These are phyloP conservation scores for Phyllosticta citrichinensis DNA, from an alignment of 2,329 filamentous ascomycete genomes.

Conservation along the genomic window DNA sequence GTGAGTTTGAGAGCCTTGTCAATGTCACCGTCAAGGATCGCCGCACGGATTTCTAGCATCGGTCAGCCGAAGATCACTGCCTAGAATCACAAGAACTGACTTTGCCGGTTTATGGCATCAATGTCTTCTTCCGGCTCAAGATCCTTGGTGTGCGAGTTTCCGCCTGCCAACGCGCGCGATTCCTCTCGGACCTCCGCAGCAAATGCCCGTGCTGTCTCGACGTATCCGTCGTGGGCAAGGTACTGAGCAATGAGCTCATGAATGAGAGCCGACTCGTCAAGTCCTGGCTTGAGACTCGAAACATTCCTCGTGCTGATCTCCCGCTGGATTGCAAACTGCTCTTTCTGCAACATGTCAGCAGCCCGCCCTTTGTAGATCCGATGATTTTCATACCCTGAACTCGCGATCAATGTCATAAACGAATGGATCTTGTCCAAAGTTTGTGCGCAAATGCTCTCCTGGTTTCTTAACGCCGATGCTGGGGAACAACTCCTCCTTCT, in stretches of 20 bases:
- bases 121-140: conserved; percentile 67
- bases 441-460: conserved; percentile 47
- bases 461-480: conserved; percentile 58
- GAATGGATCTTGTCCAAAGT: conserved; percentile 65
- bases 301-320: conserved; percentile 53
- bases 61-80: conserved; percentile 8
- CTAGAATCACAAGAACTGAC: conserved; percentile 41
- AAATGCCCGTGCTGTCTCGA: conserved; percentile 86
- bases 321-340: conserved; percentile 48
- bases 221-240: conserved; percentile 87
- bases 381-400: conserved; percentile 52
- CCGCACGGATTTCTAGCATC: conserved; percentile 63
- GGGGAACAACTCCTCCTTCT: conserved; percentile 54
- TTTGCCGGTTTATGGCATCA: conserved; percentile 77
- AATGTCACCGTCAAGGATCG: conserved; percentile 85
- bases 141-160: conserved; percentile 39
- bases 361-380: not conserved
- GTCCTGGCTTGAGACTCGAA: conserved; percentile 49
- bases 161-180: conserved; percentile 56
- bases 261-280: conserved; percentile 67
- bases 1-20: conserved; percentile 81
- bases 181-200: conserved; percentile 69
- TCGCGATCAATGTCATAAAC: conserved; percentile 83
- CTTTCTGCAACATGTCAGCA: conserved; percentile 36
- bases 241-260: conserved; percentile 82